phyloP scores from a whole-genome alignment of 495 filamentous ascomycete genomes.

The Cryomyces minteri region DNA sequence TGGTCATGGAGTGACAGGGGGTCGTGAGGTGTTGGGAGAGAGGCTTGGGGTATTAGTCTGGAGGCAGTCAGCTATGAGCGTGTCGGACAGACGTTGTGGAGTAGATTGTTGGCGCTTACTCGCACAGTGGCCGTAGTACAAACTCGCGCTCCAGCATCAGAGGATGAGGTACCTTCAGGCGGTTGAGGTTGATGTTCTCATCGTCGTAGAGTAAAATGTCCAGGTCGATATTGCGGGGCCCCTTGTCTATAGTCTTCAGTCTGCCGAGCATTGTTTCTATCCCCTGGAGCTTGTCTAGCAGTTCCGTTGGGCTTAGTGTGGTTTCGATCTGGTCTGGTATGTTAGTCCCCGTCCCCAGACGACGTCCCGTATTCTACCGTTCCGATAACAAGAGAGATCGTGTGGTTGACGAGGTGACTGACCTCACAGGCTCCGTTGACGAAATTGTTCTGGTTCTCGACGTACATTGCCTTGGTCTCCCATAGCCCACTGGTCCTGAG shows the following conservation, averaged over 20 bases:
- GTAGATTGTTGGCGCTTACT: conserved; percentile 30
- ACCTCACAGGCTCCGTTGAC: conserved; percentile 93
- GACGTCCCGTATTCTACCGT: no score
- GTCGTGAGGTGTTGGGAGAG: conserved; percentile 2
- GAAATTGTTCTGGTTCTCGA: conserved; percentile 71
- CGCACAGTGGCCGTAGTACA: conserved; percentile 73
- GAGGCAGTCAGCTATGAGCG: neutral
- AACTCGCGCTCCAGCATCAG: conserved; percentile 86
- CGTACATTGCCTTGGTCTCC: conserved; percentile 94
- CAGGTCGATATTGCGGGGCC: conserved; percentile 81
- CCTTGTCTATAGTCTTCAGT: conserved; percentile 73
- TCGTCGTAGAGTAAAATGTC: conserved; percentile 84
- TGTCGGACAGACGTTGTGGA: neutral
- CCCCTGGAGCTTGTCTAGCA: conserved; percentile 62
- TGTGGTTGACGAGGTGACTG: conserved; percentile 8
- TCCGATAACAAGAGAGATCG: neutral
- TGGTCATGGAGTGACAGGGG: conserved; percentile 25
- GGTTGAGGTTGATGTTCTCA: conserved; percentile 39
- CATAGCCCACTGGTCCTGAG: conserved; percentile 73
- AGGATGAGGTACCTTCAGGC: conserved; percentile 69
- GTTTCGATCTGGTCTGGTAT: conserved; percentile 52
- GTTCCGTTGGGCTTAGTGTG: conserved; percentile 42
- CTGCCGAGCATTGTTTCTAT: conserved; percentile 68
- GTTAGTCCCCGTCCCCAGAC: no score
- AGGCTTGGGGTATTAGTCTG: conserved; percentile 13